phyloP scores from a whole-genome alignment of 768 basidiomycete species.

The Podaxis sp. region DNA sequence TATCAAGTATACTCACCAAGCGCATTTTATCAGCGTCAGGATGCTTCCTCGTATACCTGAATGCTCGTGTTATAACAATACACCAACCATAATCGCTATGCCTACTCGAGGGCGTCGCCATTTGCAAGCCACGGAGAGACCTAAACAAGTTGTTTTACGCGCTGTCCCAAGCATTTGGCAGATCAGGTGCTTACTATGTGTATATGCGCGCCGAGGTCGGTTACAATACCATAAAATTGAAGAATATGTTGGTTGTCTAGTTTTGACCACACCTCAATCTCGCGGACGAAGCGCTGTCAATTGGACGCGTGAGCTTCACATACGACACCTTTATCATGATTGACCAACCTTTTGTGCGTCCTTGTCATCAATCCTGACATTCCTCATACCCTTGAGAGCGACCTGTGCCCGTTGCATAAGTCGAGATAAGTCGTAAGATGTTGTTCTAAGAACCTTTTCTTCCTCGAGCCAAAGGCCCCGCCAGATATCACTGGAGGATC shows the following conservation, averaged over 20 bases:
- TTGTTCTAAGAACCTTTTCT: slow-evolving; percentile 39
- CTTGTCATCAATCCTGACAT: not conserved
- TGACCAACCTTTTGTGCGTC: not conserved
- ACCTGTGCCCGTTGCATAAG: not conserved
- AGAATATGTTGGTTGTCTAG: not conserved
- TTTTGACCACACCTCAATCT: slow-evolving; percentile 6
- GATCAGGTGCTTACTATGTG: not conserved
- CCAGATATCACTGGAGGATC: slow-evolving; percentile 56
- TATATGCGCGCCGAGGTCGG: not conserved
- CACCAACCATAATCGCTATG: not conserved
- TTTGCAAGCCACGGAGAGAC: slow-evolving; percentile 4
- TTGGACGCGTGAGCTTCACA: not conserved
- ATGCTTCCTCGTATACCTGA: not conserved
- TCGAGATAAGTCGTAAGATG: not conserved
- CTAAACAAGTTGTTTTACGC: not conserved
- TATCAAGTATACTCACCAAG: not conserved
- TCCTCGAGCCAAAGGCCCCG: slow-evolving; percentile 53
- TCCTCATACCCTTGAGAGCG: not conserved
- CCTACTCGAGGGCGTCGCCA: slow-evolving; percentile 1
- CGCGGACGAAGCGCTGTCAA: not conserved
- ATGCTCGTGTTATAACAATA: not conserved
- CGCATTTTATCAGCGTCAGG: not conserved
- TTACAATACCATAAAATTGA: not conserved
- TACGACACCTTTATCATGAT: not conserved
- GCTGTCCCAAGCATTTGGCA: not conserved